A percentile compares a stretch with the other conserved stretches of the same genome.
These are phyloP conservation scores for Ustilago shanxiensis DNA, from an alignment of 1,284 basidiomycete species.

Conservation along the genomic window DNA sequence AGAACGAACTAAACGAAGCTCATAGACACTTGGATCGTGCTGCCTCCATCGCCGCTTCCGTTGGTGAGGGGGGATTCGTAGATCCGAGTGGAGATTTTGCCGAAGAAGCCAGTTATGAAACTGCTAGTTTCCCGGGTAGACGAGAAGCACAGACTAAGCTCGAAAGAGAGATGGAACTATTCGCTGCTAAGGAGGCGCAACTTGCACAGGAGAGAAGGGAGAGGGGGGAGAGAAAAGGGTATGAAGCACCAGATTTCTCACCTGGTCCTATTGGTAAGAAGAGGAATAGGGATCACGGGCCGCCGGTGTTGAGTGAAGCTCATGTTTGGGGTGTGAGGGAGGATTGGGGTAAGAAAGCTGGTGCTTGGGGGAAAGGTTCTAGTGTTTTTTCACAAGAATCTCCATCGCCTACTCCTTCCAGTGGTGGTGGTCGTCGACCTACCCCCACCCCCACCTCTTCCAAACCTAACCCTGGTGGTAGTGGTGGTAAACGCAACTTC, in stretches of 20 bases:
- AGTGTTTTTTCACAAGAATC: constrained; percentile 69
- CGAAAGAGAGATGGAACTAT: constrained; percentile 27
- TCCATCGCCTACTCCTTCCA: no score
- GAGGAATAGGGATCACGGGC: constrained; percentile 35
- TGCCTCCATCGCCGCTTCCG: constrained; percentile 13
- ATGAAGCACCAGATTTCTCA: constrained; percentile 23
- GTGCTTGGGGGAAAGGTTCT: constrained; percentile 72
- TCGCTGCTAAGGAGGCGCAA: background rate
- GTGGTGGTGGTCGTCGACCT: no score
- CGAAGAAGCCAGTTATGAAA: constrained; percentile 51
- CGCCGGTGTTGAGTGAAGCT: constrained; percentile 51
- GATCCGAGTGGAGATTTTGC: constrained; percentile 48
- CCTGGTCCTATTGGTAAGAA: constrained; percentile 40
- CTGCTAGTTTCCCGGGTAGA: constrained; percentile 33
- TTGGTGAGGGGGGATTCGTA: constrained; percentile 7
- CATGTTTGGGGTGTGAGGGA: constrained; percentile 72
- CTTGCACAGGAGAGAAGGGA: background rate
- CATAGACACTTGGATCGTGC: constrained; percentile 22
- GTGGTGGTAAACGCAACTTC: constrained; percentile 15
- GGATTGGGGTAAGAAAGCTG: constrained; percentile 73
- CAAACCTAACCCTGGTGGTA: background rate
- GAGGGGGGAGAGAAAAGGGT: constrained; percentile 1
- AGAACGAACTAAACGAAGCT: constrained; percentile 30
- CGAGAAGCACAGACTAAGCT: constrained; percentile 25
- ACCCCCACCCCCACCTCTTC: no score